Percentiles rank a stretch among this genome's conserved stretches.
Evolutionary conservation across 768 basidiomycete species (phyloP).

Genomic region (Tylopilus rubrobrunneus): DNA sequence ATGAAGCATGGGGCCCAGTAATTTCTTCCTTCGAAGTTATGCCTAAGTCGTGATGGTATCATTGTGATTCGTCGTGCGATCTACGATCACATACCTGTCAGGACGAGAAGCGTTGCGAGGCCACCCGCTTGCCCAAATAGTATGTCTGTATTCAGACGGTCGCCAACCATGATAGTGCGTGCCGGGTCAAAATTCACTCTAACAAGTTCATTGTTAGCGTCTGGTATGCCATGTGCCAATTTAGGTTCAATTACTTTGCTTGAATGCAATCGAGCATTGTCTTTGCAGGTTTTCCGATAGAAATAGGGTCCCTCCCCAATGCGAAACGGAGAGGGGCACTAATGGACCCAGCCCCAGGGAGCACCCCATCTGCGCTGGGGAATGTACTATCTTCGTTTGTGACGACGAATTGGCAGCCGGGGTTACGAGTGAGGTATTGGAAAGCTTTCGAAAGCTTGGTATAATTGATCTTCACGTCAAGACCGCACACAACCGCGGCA

Average conservation of each 20-base stretch:
- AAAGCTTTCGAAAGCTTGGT: slow-evolving; percentile 92
- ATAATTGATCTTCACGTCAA: slow-evolving; percentile 86
- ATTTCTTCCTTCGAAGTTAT: slow-evolving; percentile 75
- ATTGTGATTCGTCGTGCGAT: background rate
- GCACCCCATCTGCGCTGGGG: slow-evolving; percentile 65
- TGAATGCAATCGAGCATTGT: slow-evolving; percentile 94
- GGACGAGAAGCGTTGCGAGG: slow-evolving; percentile 81
- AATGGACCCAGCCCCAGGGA: slow-evolving; percentile 85
- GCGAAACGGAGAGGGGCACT: slow-evolving; percentile 79
- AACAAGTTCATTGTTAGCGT: slow-evolving; percentile 8
- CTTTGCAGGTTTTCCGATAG: slow-evolving; percentile 86
- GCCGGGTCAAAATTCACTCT: slow-evolving; percentile 86
- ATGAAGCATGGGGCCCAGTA: slow-evolving; percentile 63
- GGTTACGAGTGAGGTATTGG: slow-evolving; percentile 80
- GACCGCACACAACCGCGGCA: slow-evolving; percentile 92
- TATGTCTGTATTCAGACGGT: slow-evolving; percentile 95
- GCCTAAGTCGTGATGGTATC: slow-evolving; percentile 40
- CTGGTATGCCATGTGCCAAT: background rate
- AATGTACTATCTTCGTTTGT: slow-evolving; percentile 95
- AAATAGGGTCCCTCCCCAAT: slow-evolving; percentile 63
- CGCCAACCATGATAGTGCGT: slow-evolving; percentile 92
- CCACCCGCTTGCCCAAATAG: slow-evolving; percentile 87
- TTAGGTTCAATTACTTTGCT: slow-evolving; percentile 47
- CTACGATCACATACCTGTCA: slow-evolving; percentile 62
- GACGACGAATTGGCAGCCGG: slow-evolving; percentile 79